These are phyloP conservation scores for Neostapfia colusana DNA, from an alignment of 176 grass and related monocot species.

Conservation along the genomic window DNA sequence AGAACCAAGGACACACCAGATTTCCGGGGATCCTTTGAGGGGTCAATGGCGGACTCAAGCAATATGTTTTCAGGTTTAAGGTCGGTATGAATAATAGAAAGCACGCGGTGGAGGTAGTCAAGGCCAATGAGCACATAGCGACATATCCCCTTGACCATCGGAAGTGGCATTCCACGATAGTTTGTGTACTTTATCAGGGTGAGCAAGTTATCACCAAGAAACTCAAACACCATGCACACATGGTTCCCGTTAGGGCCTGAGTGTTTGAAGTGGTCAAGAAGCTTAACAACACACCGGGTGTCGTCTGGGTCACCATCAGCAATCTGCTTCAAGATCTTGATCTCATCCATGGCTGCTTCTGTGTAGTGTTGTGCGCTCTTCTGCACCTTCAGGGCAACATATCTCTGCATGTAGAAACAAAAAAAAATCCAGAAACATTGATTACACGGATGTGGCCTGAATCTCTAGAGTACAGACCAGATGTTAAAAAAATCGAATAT, in stretches of 20 bases:
- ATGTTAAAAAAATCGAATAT: background rate
- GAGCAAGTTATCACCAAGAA: slow-evolving; percentile 93
- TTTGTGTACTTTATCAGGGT: slow-evolving; percentile 91
- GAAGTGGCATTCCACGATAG: slow-evolving; percentile 74
- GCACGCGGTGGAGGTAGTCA: slow-evolving; percentile 79
- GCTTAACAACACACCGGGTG: slow-evolving; percentile 84
- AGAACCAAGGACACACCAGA: slow-evolving; percentile 61
- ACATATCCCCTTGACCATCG: slow-evolving; percentile 92
- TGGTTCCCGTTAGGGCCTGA: slow-evolving; percentile 87
- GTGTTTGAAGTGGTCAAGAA: slow-evolving; percentile 98
- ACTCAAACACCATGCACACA: slow-evolving; percentile 99
- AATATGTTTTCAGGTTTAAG: slow-evolving; percentile 98
- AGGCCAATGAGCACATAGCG: slow-evolving; percentile 78
- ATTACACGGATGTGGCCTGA: background rate
- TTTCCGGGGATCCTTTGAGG: slow-evolving; percentile 75
- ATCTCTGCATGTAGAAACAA: slow-evolving; percentile 55
- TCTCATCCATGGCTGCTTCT: slow-evolving; percentile 96
- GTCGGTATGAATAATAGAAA: slow-evolving; percentile 94
- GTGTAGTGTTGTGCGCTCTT: slow-evolving; percentile 98
- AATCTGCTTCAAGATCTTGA: slow-evolving; percentile 98
- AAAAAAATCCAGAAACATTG: slow-evolving; percentile 27
- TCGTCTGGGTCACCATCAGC: slow-evolving; percentile 72
- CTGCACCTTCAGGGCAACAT: slow-evolving; percentile 96
- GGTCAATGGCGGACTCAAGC: slow-evolving; percentile 76
- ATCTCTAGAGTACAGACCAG: background rate